Percentiles rank a stretch among this genome's conserved stretches.
These are phyloP conservation scores for Pulicaria dysenterica DNA, from an alignment of 129 eudicot species.

Conservation along the genomic window DNA sequence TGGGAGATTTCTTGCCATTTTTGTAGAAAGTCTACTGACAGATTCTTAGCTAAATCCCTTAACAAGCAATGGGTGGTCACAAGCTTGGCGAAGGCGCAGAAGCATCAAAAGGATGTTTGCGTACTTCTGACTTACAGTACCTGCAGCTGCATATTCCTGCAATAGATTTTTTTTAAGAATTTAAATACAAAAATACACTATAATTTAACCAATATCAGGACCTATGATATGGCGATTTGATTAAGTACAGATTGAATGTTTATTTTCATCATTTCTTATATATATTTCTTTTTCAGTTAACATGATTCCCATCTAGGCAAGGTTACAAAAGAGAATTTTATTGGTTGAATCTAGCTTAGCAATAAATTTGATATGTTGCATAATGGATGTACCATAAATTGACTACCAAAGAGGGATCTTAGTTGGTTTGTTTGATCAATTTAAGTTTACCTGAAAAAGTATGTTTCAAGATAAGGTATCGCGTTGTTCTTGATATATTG, in stretches of 20 bases:
- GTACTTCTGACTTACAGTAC: slow-evolving; percentile 85
- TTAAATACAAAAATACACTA: neutral
- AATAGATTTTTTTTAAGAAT: slow-evolving; percentile 13
- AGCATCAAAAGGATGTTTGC: slow-evolving; percentile 93
- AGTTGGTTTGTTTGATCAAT: too few relatives aligned
- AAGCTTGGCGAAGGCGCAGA: slow-evolving; percentile 96
- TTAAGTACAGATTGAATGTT: neutral
- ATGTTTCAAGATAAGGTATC: neutral
- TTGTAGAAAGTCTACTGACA: slow-evolving; percentile 51
- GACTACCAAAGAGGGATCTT: too few relatives aligned
- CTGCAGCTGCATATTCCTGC: slow-evolving; percentile 96
- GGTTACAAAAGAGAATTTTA: neutral
- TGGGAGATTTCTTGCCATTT: slow-evolving; percentile 69
- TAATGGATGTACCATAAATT: neutral
- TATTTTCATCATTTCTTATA: neutral
- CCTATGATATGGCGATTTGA: too few relatives aligned
- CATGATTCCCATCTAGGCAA: neutral
- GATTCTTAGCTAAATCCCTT: slow-evolving; percentile 71
- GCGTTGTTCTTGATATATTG: neutral
- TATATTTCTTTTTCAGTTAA: neutral
- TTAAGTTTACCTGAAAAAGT: too few relatives aligned
- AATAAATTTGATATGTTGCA: too few relatives aligned
- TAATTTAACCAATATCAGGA: neutral
- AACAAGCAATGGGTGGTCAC: slow-evolving; percentile 94
- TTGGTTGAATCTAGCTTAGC: neutral